phyloP scores from a whole-genome alignment of 1,284 basidiomycete species.

The Hortiboletus rubellus region DNA sequence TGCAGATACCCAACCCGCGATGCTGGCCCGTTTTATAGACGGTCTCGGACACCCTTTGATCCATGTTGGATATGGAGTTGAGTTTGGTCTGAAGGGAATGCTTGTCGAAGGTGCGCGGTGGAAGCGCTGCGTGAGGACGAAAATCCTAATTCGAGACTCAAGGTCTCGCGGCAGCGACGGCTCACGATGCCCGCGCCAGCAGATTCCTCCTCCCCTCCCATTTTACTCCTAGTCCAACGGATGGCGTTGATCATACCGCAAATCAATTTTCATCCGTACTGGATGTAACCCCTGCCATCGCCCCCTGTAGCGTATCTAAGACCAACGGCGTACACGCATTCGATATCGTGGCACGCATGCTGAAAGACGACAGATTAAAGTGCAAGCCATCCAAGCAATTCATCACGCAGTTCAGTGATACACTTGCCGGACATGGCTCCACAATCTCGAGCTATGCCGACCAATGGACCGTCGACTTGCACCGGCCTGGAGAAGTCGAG shows the following conservation, averaged over 20 bases:
- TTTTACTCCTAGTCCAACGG: conserved; percentile 2
- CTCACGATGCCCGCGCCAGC: conserved; percentile 9
- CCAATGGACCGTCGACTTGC: conserved; percentile 29
- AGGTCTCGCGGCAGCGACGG: conserved; percentile 30
- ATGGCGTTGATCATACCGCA: not conserved
- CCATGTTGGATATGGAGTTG: conserved; percentile 31
- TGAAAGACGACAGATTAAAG: conserved; percentile 25
- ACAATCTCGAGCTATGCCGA: conserved; percentile 18
- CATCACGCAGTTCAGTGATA: not conserved
- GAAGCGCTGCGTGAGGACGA: not conserved
- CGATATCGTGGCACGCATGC: conserved; percentile 28
- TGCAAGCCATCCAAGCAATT: not conserved
- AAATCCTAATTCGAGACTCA: not conserved
- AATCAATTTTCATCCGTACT: conserved; percentile 12
- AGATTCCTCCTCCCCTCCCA: conserved; percentile 24
- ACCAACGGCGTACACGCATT: conserved; percentile 24
- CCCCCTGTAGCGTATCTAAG: not conserved
- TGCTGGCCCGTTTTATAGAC: conserved; percentile 29
- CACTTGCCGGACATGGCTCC: not conserved
- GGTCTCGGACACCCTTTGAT: conserved; percentile 31
- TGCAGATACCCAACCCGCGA: conserved; percentile 20
- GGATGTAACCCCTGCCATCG: not conserved
- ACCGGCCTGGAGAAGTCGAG: conserved; percentile 36
- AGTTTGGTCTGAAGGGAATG: conserved; percentile 36
- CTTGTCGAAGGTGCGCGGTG: conserved; percentile 29